Conservation (phyloP, 352 stramenopile genomes). For the Phytophthora pluvialis region DNA sequence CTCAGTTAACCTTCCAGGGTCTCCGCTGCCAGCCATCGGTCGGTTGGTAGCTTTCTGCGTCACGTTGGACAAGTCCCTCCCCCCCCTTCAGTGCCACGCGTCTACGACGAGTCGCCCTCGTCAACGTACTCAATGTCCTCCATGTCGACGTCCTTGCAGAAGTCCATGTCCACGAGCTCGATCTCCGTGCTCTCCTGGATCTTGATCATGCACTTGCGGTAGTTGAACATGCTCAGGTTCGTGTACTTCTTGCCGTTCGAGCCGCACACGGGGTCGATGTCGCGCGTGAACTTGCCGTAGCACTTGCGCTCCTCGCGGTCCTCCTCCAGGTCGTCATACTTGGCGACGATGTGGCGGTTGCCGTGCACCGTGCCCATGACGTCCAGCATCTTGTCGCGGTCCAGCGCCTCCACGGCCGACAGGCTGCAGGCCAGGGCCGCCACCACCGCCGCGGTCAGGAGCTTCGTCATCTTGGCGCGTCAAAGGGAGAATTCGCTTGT, state of each 20-base stretch:
- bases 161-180: constrained; percentile 46
- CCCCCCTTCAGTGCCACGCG: constrained; percentile 2
- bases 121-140: constrained; percentile 44
- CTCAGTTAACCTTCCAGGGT: constrained; percentile 5
- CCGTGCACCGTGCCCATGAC: constrained; percentile 43
- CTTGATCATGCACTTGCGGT: constrained; percentile 56
- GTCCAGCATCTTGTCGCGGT: constrained; percentile 42
- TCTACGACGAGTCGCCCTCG: constrained; percentile 8
- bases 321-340: constrained; percentile 32
- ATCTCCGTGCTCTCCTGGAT: constrained; percentile 40
- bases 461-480: constrained; percentile 11
- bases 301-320: constrained; percentile 42
- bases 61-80: constrained; percentile 19
- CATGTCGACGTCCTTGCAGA: constrained; percentile 44
- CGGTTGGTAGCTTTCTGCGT: not conserved
- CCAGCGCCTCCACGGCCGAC: constrained; percentile 27
- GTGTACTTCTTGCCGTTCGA: constrained; percentile 62
- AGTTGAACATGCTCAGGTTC: constrained; percentile 64
- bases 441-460: constrained; percentile 18
- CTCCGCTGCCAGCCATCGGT: constrained; percentile 7
- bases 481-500: constrained; percentile 31
- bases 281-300: constrained; percentile 51
- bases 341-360: constrained; percentile 28
- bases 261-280: constrained; percentile 56
- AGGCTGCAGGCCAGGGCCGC: constrained; percentile 16